phyloP scores from a whole-genome alignment of 768 basidiomycete genomes.

The Megacollybia marginata region DNA sequence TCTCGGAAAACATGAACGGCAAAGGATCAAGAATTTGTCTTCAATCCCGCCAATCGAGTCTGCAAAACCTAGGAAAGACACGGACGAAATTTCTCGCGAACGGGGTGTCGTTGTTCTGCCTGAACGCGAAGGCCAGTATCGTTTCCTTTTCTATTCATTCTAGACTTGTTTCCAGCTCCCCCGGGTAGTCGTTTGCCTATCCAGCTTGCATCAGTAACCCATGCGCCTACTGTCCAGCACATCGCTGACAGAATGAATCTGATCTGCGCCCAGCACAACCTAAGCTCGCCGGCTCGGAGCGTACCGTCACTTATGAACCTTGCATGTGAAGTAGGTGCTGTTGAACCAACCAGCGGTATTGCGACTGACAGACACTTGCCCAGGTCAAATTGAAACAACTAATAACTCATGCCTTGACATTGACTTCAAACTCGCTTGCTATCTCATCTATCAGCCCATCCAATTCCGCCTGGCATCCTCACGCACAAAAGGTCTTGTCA shows the following conservation, averaged over 20 bases:
- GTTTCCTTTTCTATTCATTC: neutral
- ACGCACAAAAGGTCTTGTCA: constrained; percentile 43
- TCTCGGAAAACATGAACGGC: constrained; percentile 67
- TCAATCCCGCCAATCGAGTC: constrained; percentile 31
- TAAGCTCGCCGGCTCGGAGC: constrained; percentile 49
- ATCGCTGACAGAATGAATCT: constrained; percentile 76
- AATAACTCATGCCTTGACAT: constrained; percentile 70
- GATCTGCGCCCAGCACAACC: constrained; percentile 71
- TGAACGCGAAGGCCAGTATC: constrained; percentile 56
- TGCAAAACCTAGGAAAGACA: constrained; percentile 41
- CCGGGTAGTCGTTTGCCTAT: constrained; percentile 67
- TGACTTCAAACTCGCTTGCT: constrained; percentile 70
- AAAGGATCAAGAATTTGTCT: constrained; percentile 51
- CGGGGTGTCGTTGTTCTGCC: constrained; percentile 55
- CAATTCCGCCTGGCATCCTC: constrained; percentile 29
- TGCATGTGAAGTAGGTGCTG: constrained; percentile 60
- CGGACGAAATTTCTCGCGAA: constrained; percentile 66
- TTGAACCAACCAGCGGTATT: neutral
- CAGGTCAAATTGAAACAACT: constrained; percentile 81
- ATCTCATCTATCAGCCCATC: constrained; percentile 71
- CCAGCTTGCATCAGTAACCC: constrained; percentile 67
- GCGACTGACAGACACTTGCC: neutral
- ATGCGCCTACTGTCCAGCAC: constrained; percentile 68
- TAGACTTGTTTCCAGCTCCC: constrained; percentile 34
- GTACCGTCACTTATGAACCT: constrained; percentile 68